phyloP scores from a whole-genome alignment of 1,284 basidiomycete species.

The Pseudozyma tsukubaensis region DNA sequence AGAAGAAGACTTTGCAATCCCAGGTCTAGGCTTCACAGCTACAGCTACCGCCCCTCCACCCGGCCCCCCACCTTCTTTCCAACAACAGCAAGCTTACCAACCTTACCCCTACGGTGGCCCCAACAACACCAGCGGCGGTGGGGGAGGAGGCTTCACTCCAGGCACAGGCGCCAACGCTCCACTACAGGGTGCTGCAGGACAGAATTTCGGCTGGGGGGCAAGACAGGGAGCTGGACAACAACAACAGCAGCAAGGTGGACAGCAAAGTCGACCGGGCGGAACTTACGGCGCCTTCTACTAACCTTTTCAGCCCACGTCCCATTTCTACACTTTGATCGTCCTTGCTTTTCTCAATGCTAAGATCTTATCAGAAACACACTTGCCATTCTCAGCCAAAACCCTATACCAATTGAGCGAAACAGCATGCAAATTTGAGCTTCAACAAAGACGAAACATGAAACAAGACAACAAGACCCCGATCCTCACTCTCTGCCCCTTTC shows the following conservation, averaged over 20 bases:
- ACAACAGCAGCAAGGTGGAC: slow-evolving; percentile 8
- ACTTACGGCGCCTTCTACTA: slow-evolving; percentile 44
- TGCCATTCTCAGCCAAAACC: background rate
- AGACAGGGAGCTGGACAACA: background rate
- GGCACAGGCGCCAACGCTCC: slow-evolving; percentile 32
- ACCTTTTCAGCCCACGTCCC: background rate
- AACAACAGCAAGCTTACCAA: too few species aligned
- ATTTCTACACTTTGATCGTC: background rate
- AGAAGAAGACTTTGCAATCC: slow-evolving; percentile 27
- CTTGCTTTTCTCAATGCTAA: too few species aligned
- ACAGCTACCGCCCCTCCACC: background rate
- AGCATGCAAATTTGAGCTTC: background rate
- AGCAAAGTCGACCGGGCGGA: slow-evolving; percentile 24
- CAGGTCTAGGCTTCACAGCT: slow-evolving; percentile 22
- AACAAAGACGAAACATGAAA: background rate
- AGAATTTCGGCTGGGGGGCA: slow-evolving; percentile 16
- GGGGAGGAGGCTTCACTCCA: slow-evolving; percentile 16
- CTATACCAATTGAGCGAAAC: slow-evolving; percentile 1
- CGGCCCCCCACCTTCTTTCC: background rate
- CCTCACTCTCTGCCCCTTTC: background rate
- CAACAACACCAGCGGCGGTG: background rate
- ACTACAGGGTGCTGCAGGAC: slow-evolving; percentile 3
- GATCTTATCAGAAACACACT: background rate
- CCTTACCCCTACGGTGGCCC: too few species aligned
- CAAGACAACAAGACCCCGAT: background rate